Evolutionary conservation across 1,284 basidiomycete species (phyloP), one percentile per base, ranked within the genome.

Genomic region (Phlebopus sp.): DNA sequence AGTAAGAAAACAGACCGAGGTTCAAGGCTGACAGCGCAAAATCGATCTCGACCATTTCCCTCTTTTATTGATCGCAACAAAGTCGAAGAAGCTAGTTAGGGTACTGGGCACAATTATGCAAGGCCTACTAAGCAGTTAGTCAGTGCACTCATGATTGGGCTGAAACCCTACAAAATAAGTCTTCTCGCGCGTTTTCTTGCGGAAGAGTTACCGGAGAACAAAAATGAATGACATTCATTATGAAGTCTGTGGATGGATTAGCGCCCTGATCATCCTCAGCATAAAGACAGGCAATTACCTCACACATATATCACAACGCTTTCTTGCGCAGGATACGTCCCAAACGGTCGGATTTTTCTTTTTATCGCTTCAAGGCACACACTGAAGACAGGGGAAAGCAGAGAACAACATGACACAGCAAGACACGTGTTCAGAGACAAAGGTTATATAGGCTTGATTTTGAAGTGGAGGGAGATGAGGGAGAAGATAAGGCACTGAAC

Each of bases 381-480:
- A 29, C 9, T 11, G 27, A 29, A 29, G 27, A 29, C 27, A 29
- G 2, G 10, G 30, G 41, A 21, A 38, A 21, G 17, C 21, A 32
- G 34, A 35, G 35, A 37, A 15, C 29, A 27, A 35, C 29, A 13
- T n/a, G 35, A 36, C 29, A 13, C 17, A 32, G 37, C 34, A 50
- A 50, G 11, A 47, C 42, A 40, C 5, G 21, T n/a, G 19, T 45
- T 8, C 32, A 14, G 31, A 7, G 5, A 19, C 34, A 45, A 32
- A 4, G 37, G 4, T 71, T 82, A 91, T 63, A 93, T 97, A 15
- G 96, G 96, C 79, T 99, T 98, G 79, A 99, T 98, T 76, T 98
- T 98, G 86, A 98, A 98, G 76, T 99, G 94, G 37, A 98, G 80
- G 11, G 92, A 92, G 67, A 98, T 98, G 55, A 99, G 80, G 15